Evolutionary conservation across 345 rosid species (phyloP), one percentile per base, ranked within the genome.

Genomic region (Pseudoturritis turrita): DNA sequence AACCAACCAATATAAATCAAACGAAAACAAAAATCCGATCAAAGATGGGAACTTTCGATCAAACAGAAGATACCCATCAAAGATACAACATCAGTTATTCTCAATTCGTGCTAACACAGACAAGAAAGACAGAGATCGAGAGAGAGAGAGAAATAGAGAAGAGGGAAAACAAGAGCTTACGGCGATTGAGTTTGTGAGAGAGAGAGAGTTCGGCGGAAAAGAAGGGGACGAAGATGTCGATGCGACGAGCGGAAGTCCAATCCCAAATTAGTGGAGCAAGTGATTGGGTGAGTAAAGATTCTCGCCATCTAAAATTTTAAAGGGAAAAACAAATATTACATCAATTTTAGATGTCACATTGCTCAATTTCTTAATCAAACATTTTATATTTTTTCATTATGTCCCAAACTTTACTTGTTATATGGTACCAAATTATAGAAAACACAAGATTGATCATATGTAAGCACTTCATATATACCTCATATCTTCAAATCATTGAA

Each of bases 131-230:
- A 26, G 44, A 69, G 56, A 47, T 26, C 21, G 49, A 41, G 1
- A 18, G 40, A 44, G 49, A 41, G 1, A 18, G 40, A 44, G 36
- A 10, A 8, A 73, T 39, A 71, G 56, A 43, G 36, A 60, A 57
- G 28, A 28, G 52, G 33, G 5, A 57, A 7, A 53, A 54, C 31
- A 40, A 22, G 62, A 21, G 75, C 79, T 81, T 78, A 84, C 91
- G 5, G 14, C 15, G 60, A 12, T 35, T 31, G 67, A 46, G 37
- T 18, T 45, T 23, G 66, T 10, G 50, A 40, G 23, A 59, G 70
- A 50, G 61, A 23, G 74, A 62, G 56, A 9, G 4, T 37, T 68
- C 2, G 41, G 39, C 0, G 50, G 33, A 53, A 22, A 5, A 50
- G 31, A 56, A 59, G 0, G 1, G 41, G 45, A 10, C 37, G 67